Conservation (phyloP, 2,329 filamentous ascomycete species). For the Fusarium decemcellulare region DNA sequence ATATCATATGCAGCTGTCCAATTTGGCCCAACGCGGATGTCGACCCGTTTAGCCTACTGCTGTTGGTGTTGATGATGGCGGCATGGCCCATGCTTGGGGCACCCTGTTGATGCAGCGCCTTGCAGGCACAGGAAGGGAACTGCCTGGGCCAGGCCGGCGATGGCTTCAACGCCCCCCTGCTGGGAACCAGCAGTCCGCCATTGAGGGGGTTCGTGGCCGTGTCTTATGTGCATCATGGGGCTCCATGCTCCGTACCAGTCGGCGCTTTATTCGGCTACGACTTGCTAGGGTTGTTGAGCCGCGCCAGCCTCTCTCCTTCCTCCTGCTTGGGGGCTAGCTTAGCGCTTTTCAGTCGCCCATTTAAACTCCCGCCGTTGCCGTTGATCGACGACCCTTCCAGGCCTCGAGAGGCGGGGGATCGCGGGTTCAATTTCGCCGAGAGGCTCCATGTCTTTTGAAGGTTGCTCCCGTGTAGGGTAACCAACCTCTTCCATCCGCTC, state of each 20-base stretch:
- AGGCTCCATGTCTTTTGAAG: background rate
- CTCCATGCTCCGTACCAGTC: constrained; percentile 12
- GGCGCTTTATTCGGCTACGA: constrained; percentile 41
- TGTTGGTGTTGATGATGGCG: constrained; percentile 12
- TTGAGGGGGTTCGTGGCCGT: background rate
- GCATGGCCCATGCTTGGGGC: constrained; percentile 2
- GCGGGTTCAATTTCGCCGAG: background rate
- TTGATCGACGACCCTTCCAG: constrained; percentile 20
- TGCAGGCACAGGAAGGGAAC: constrained; percentile 3
- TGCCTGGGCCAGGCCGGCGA: constrained; percentile 21
- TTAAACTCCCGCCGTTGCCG: constrained; percentile 39
- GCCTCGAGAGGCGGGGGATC: background rate
- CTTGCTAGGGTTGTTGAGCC: constrained; percentile 19
- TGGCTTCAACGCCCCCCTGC: constrained; percentile 29
- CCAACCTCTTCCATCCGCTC: background rate
- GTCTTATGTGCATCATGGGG: background rate
- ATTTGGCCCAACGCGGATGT: constrained; percentile 19
- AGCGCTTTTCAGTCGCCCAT: constrained; percentile 10
- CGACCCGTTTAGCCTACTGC: constrained; percentile 7
- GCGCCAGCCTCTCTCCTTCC: constrained; percentile 27
- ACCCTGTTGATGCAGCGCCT: constrained; percentile 6
- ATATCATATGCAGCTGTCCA: constrained; percentile 24
- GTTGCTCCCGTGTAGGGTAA: background rate
- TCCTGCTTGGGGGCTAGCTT: constrained; percentile 9
- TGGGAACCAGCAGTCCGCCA: constrained; percentile 3